phyloP scores from a whole-genome alignment of 2,329 filamentous ascomycete species.

The Colletotrichum theobromicola region DNA sequence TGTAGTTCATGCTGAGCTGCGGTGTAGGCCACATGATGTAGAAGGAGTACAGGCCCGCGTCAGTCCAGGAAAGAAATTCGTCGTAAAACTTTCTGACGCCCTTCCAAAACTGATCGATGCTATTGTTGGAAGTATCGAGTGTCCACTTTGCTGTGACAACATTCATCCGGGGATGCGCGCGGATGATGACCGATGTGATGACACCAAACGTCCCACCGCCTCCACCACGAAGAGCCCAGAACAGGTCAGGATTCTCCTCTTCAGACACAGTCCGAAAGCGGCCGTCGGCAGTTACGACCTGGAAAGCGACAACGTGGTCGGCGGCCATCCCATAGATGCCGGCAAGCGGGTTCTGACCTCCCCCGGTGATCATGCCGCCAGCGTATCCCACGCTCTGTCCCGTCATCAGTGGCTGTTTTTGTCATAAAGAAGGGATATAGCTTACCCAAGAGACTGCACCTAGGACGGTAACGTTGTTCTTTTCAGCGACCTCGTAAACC shows the following conservation, averaged over 20 bases:
- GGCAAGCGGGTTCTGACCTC: conserved; percentile 59
- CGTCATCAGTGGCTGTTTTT: background rate
- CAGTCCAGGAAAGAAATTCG: background rate
- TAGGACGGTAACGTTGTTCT: background rate
- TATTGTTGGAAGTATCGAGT: background rate
- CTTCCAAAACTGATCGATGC: background rate
- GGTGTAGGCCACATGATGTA: background rate
- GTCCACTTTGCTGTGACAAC: background rate
- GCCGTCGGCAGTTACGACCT: conserved; percentile 58
- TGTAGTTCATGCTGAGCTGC: background rate
- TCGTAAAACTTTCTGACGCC: background rate
- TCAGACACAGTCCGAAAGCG: conserved; percentile 49
- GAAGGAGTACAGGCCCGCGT: background rate
- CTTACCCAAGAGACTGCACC: background rate
- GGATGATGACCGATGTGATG: conserved; percentile 34
- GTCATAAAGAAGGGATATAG: background rate
- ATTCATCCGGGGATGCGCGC: background rate
- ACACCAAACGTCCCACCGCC: conserved; percentile 64
- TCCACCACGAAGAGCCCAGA: conserved; percentile 52
- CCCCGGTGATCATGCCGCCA: conserved; percentile 65
- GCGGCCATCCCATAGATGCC: conserved; percentile 61
- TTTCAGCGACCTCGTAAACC: background rate
- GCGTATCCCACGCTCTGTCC: conserved; percentile 56
- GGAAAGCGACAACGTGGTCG: conserved; percentile 61
- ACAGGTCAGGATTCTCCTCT: conserved; percentile 55